Base-by-base conservation (phyloP, 306 rosid species). In the Cicer judaicum region DNA sequence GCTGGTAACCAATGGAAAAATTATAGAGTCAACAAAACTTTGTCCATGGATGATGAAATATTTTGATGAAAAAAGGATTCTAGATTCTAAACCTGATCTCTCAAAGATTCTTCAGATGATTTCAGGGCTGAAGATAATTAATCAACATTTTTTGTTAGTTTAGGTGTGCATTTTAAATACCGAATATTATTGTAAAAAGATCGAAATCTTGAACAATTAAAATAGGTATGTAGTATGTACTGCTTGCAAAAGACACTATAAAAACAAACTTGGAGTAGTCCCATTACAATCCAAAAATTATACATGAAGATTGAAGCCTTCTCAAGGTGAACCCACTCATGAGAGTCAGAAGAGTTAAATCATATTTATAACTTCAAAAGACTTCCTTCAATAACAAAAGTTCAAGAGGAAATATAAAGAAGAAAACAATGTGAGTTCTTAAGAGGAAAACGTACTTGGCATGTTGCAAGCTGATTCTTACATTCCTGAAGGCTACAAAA, bases 81-180 rank as follows among this genome's bases (percentile, higher is more conserved):
- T 56, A 55, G 67, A 71, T 52, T 64, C 70, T 52, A 77, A 77
- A 89, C 98, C 98, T 93, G 92, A 74, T 89, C 97, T 79, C 89
- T 90, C 78, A 91, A 85, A 18, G 86, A 88, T 80, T 85, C 98
- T 82, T 91, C 96, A 2, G 97, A 93, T 64, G 87, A 85, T 85
- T 93, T 89, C 85, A 93, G 78, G 77, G 80, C 68, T 87, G 96
- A 66, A 93, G 97, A 81, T 85, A 85, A 83, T 79, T 80, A 75
- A 88, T 83, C 82, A 93, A 86, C 71, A 78, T 72, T 82, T 65
- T 13, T 47, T 1, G 21, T 19, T 19, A 19, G 7, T 48, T 76
- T 48, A 52, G 64, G 55, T 64, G 57, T 5, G 36, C 36, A 72
- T 13, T 59, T 70, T 49, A 14, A 71, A 78, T 36, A 73, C 12